phyloP scores from a whole-genome alignment of 2,329 filamentous ascomycete species.

The Annulohypoxylon truncatum region DNA sequence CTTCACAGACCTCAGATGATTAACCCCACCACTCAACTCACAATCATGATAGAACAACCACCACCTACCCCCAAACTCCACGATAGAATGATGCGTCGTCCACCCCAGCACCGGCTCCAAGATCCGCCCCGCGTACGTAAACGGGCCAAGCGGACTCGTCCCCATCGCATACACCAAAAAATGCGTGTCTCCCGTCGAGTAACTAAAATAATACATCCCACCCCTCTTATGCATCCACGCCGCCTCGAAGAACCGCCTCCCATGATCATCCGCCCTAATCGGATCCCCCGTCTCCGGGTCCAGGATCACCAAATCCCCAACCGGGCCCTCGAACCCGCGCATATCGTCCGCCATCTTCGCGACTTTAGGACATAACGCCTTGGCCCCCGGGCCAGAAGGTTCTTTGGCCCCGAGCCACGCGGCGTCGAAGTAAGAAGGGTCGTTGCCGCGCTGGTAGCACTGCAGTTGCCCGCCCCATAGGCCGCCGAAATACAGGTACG shows the following conservation, averaged over 20 bases:
- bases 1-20: slow-evolving; percentile 79
- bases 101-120: slow-evolving; percentile 82
- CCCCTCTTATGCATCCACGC: slow-evolving; percentile 82
- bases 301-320: slow-evolving; percentile 72
- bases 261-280: slow-evolving; percentile 75
- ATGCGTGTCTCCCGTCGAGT: slow-evolving; percentile 83
- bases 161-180: slow-evolving; percentile 77
- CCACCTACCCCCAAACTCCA: slow-evolving; percentile 77
- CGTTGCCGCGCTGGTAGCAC: slow-evolving; percentile 72
- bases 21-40: slow-evolving; percentile 73
- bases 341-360: slow-evolving; percentile 74
- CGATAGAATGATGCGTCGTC: slow-evolving; percentile 85
- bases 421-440: slow-evolving; percentile 62
- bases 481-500: slow-evolving; percentile 81
- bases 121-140: slow-evolving; percentile 77
- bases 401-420: slow-evolving; percentile 68
- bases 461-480: slow-evolving; percentile 86
- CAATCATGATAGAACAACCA: slow-evolving; percentile 83
- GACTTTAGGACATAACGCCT: slow-evolving; percentile 74
- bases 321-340: slow-evolving; percentile 66
- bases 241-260: slow-evolving; percentile 81
- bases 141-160: slow-evolving; percentile 74
- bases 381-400: slow-evolving; percentile 64
- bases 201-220: slow-evolving; percentile 79
- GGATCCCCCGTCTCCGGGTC: slow-evolving; percentile 69